Conservation (phyloP, 2,329 filamentous ascomycete genomes). For the Arthroderma uncinatum region DNA sequence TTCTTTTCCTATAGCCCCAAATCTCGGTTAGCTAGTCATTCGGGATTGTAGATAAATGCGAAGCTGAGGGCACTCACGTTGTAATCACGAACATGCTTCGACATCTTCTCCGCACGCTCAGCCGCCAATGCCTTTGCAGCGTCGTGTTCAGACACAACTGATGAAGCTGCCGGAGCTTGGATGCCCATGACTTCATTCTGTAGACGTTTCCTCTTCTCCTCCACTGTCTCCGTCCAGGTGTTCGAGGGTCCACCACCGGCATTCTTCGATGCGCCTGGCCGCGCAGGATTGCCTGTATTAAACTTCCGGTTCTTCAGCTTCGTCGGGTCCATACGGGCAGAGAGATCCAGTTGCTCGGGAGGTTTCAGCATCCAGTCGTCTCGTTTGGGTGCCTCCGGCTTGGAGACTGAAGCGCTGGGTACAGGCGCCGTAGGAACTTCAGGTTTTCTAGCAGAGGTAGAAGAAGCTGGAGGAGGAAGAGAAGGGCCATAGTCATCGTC, state of each 20-base stretch:
- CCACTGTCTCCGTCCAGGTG: slow-evolving; percentile 83
- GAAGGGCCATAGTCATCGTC: slow-evolving; percentile 31
- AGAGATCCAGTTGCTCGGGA: slow-evolving; percentile 43
- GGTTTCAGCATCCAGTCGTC: slow-evolving; percentile 77
- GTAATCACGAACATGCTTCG: slow-evolving; percentile 14
- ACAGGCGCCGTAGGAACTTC: neutral
- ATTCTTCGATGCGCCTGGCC: slow-evolving; percentile 30
- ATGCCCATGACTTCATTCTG: slow-evolving; percentile 74
- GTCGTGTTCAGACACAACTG: neutral
- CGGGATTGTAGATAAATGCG: neutral
- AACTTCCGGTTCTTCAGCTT: slow-evolving; percentile 73
- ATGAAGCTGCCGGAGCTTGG: slow-evolving; percentile 22
- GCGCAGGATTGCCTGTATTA: slow-evolving; percentile 53
- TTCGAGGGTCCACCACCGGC: slow-evolving; percentile 29
- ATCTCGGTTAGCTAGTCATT: neutral
- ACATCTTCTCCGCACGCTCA: slow-evolving; percentile 6
- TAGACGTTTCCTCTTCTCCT: slow-evolving; percentile 68
- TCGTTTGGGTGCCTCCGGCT: slow-evolving; percentile 47
- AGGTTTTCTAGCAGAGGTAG: neutral
- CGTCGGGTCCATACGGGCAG: slow-evolving; percentile 59
- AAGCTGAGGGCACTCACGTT: slow-evolving; percentile 14
- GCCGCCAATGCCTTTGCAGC: slow-evolving; percentile 6
- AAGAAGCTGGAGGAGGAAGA: slow-evolving; percentile 16
- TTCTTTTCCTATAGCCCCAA: slow-evolving; percentile 12
- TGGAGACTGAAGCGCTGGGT: slow-evolving; percentile 17